A percentile compares a stretch with the other conserved stretches of the same genome.
Conservation (phyloP, 305 asterid genomes). For the Fraxinus xanthoxyloides region DNA sequence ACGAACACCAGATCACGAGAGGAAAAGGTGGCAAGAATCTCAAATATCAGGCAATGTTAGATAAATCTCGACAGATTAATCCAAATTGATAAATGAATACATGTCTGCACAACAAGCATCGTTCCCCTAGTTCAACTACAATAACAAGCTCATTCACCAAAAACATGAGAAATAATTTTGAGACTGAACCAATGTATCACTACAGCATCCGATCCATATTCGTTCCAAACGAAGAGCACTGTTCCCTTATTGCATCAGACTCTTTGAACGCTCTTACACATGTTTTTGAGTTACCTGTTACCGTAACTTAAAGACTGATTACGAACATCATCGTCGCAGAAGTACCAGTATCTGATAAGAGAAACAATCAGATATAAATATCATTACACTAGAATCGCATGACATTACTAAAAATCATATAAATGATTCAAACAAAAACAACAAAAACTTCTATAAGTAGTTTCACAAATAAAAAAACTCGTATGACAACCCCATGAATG, state of each 20-base stretch:
- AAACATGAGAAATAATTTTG: constrained; percentile 7
- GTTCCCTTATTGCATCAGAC: constrained; percentile 26
- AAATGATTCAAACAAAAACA: neutral
- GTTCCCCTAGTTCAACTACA: neutral
- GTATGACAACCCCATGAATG: neutral
- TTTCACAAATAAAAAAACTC: neutral
- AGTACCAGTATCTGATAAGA: constrained; percentile 14
- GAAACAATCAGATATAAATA: neutral
- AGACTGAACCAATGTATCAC: constrained; percentile 27
- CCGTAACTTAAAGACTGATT: neutral
- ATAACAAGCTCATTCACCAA: neutral
- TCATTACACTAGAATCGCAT: neutral
- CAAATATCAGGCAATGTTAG: neutral
- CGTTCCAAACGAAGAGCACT: constrained; percentile 5
- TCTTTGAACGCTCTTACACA: constrained; percentile 19
- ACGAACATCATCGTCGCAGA: neutral
- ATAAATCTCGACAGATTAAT: neutral
- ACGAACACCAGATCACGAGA: neutral
- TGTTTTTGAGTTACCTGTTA: neutral
- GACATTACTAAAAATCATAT: neutral
- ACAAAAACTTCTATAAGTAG: neutral
- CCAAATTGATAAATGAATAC: neutral
- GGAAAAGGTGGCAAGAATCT: neutral
- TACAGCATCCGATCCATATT: constrained; percentile 7
- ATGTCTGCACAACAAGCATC: neutral